Conservation (phyloP, 176 grass and related monocot species). For the Oryza punctata region DNA sequence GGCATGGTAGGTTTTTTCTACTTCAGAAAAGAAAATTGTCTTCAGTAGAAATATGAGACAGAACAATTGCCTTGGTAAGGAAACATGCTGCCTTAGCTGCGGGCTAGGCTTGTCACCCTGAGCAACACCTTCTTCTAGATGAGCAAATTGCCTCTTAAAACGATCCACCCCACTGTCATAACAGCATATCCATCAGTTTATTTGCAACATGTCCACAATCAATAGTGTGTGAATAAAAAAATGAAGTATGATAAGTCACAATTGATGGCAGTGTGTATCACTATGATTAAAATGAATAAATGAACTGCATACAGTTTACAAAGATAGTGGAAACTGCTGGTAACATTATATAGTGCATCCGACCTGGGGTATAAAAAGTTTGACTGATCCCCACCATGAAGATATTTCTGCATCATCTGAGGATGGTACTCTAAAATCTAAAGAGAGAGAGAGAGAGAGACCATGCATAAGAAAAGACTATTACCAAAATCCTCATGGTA, state of each 20-base stretch:
- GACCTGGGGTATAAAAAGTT: constrained; percentile 95
- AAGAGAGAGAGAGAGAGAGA: constrained; percentile 21
- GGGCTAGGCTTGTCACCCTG: constrained; percentile 70
- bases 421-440: constrained; percentile 97
- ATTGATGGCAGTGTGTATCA: background rate
- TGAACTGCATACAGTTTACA: background rate
- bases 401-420: constrained; percentile 83
- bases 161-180: constrained; percentile 91
- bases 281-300: background rate
- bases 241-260: background rate
- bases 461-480: constrained; percentile 28
- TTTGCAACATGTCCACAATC: constrained; percentile 6
- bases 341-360: constrained; percentile 13
- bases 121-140: constrained; percentile 81
- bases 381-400: constrained; percentile 61
- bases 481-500: background rate
- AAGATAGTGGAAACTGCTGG: constrained; percentile 1
- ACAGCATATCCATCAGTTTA: constrained; percentile 26
- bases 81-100: constrained; percentile 66
- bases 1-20: background rate
- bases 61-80: constrained; percentile 76
- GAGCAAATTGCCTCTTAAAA: constrained; percentile 91
- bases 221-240: background rate
- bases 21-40: constrained; percentile 13
- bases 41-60: background rate